Percentiles rank a stretch among this genome's conserved stretches.
Evolutionary conservation across 1,284 basidiomycete species (phyloP).

Genomic region (Apiotrichum veenhuisii): DNA sequence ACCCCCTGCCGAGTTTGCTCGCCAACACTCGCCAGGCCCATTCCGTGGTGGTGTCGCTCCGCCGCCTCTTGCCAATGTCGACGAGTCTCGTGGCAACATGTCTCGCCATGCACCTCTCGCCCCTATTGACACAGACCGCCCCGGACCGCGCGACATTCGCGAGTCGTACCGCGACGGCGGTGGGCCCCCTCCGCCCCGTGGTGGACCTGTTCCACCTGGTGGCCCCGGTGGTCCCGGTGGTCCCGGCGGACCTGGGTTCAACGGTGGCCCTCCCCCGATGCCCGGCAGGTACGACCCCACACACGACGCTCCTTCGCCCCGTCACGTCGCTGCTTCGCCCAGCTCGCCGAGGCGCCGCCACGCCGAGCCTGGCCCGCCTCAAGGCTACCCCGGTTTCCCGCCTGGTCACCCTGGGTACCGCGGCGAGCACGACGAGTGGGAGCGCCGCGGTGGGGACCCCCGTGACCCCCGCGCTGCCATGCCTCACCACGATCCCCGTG

Average conservation of each 20-base stretch:
- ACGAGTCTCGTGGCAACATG: conserved; percentile 44
- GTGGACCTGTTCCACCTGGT: background rate
- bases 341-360: conserved; percentile 33
- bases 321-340: conserved; percentile 26
- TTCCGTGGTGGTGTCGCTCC: conserved; percentile 46
- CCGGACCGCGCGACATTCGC: conserved; percentile 27
- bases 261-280: conserved; percentile 5
- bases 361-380: conserved; percentile 10
- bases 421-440: conserved; percentile 44
- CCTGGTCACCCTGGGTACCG: conserved; percentile 16
- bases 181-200: conserved; percentile 4
- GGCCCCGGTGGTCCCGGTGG: background rate
- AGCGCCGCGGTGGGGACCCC: conserved; percentile 43
- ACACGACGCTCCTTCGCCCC: conserved; percentile 23
- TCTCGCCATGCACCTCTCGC: conserved; percentile 64
- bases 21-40: conserved; percentile 26
- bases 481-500: conserved; percentile 25
- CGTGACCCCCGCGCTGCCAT: conserved; percentile 9
- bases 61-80: conserved; percentile 43
- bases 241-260: background rate
- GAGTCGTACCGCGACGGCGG: conserved; percentile 20
- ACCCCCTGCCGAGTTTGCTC: conserved; percentile 20
- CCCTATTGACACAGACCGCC: conserved; percentile 77
- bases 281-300: conserved; percentile 29
- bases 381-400: conserved; percentile 23